phyloP scores from a whole-genome alignment of 1,284 basidiomycete genomes.

The Moesziomyces globuligerus region DNA sequence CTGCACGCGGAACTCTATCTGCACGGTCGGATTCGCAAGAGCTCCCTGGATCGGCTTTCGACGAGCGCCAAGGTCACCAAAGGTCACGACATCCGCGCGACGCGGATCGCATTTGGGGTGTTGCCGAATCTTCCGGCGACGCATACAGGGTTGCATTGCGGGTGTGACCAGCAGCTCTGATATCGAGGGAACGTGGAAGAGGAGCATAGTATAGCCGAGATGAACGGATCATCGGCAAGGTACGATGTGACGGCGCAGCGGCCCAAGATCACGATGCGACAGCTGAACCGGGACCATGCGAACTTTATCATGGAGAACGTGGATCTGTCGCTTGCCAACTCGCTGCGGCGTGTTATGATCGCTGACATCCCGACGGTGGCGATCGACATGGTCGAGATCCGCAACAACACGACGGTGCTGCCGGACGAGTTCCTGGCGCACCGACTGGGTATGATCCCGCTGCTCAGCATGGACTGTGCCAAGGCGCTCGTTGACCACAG shows the following conservation, averaged over 20 bases:
- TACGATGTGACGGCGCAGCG: conserved; percentile 36
- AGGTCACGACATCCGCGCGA: no score
- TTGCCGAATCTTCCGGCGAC: no score
- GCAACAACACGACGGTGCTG: conserved; percentile 89
- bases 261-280: conserved; percentile 55
- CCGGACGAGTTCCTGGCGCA: conserved; percentile 98
- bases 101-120: no score
- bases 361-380: conserved; percentile 71
- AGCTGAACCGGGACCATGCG: conserved; percentile 55
- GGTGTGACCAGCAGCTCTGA: no score
- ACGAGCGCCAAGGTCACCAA: no score
- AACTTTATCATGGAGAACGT: conserved; percentile 65
- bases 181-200: neutral
- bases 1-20: no score
- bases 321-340: conserved; percentile 65
- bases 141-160: no score
- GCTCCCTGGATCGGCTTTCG: no score
- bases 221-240: conserved; percentile 27
- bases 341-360: conserved; percentile 63
- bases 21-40: no score
- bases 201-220: conserved; percentile 5
- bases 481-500: conserved; percentile 62
- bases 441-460: conserved; percentile 90
- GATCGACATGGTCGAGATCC: conserved; percentile 95
- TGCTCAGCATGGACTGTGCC: conserved; percentile 73